Evolutionary conservation across 768 basidiomycete species (phyloP).

Genomic region (Kwoniella bestiolae): DNA sequence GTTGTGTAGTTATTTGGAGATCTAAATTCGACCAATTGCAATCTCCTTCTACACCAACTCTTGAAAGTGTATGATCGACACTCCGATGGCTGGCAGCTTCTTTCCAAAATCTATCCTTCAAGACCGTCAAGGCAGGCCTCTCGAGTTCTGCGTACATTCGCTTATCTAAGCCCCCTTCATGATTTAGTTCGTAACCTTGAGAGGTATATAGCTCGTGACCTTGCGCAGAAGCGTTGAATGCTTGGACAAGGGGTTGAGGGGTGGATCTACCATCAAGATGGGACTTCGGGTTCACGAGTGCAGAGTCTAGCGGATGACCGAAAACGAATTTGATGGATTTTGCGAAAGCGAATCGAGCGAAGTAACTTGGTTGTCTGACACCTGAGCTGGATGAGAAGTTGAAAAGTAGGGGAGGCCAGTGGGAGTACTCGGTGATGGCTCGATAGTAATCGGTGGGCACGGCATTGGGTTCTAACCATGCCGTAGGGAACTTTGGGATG

Average conservation of each 20-base stretch:
- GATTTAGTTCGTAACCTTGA: not conserved
- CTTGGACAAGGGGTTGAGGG: not conserved
- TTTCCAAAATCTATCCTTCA: not conserved
- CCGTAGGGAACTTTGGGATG: not conserved
- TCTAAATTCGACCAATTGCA: not conserved
- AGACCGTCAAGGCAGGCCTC: not conserved
- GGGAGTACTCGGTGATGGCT: not conserved
- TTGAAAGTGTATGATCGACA: not conserved
- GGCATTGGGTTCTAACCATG: not conserved
- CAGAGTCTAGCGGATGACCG: not conserved
- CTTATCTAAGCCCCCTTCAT: not conserved
- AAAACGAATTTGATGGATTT: not conserved
- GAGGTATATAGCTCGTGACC: not conserved
- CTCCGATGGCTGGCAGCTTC: not conserved
- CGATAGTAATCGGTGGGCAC: not conserved
- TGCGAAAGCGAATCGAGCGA: not conserved
- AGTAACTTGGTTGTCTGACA: not conserved
- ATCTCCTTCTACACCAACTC: not conserved
- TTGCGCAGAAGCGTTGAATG: not conserved
- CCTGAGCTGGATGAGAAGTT: not conserved
- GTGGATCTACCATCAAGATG: not conserved
- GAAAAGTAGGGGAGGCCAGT: not conserved
- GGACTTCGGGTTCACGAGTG: not conserved
- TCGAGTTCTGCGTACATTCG: not conserved
- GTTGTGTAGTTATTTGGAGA: not conserved